These are phyloP conservation scores for Fusarium guadeloupense DNA, from an alignment of 2,329 filamentous ascomycete species.

Conservation along the genomic window DNA sequence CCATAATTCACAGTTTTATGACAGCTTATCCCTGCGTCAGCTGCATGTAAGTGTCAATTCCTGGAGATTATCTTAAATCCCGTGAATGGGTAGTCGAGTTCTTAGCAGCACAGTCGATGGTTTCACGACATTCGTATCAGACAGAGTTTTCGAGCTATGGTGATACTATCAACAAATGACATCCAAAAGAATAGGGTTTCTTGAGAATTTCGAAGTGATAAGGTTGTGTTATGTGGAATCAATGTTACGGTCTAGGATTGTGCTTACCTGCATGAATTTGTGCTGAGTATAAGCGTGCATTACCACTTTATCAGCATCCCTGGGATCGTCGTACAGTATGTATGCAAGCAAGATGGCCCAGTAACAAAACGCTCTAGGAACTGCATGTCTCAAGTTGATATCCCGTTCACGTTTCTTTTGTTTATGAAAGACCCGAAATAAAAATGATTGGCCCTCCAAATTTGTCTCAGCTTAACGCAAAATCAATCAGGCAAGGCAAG, in stretches of 20 bases:
- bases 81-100: not conserved
- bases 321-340: no score
- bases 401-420: not conserved
- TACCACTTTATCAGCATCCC: no score
- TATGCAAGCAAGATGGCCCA: conserved; percentile 16
- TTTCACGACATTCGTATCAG: not conserved
- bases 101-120: not conserved
- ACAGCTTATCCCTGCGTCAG: conserved; percentile 4
- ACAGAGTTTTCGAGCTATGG: no score
- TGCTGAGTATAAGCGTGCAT: no score
- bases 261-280: no score
- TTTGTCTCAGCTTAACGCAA: conserved; percentile 18
- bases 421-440: conserved; percentile 1
- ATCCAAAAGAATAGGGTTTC: no score
- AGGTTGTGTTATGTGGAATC: not conserved
- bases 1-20: conserved; percentile 1
- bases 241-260: not conserved
- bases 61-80: not conserved
- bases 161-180: no score
- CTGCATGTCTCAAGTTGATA: conserved; percentile 25
- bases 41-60: conserved; percentile 3
- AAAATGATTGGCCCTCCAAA: conserved; percentile 8
- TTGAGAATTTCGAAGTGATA: not conserved
- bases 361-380: conserved; percentile 1
- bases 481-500: conserved; percentile 15